Evolutionary conservation across 1,139 yeast species (phyloP).

Genomic region (Taphrina communis): DNA sequence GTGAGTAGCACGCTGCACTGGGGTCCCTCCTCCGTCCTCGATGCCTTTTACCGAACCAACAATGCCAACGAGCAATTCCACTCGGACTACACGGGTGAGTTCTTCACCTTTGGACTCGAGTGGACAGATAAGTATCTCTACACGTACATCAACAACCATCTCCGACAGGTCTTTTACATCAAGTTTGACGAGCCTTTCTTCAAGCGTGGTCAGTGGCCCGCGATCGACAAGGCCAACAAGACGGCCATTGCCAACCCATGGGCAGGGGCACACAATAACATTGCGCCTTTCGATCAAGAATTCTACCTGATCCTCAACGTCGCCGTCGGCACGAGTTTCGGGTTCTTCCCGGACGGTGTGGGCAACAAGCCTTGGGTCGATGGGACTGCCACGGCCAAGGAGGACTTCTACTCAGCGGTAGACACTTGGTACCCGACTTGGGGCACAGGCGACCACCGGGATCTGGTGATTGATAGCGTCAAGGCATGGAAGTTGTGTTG

Average conservation of each 20-base stretch:
- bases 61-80: constrained; percentile 25
- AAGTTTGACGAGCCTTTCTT: constrained; percentile 42
- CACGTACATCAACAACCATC: constrained; percentile 44
- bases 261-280: constrained; percentile 40
- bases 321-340: constrained; percentile 45
- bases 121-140: constrained; percentile 45
- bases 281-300: constrained; percentile 45
- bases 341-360: constrained; percentile 43
- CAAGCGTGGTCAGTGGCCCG: constrained; percentile 38
- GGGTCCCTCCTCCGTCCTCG: constrained; percentile 42
- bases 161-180: constrained; percentile 44
- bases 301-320: constrained; percentile 44
- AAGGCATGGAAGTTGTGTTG: constrained; percentile 28
- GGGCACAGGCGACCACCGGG: constrained; percentile 42
- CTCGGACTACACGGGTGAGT: constrained; percentile 37
- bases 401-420: constrained; percentile 37
- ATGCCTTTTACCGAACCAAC: constrained; percentile 41
- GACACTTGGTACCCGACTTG: constrained; percentile 43
- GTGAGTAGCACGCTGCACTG: constrained; percentile 44
- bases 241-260: constrained; percentile 43
- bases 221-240: constrained; percentile 42
- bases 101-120: constrained; percentile 44
- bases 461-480: constrained; percentile 44
- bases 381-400: constrained; percentile 29
- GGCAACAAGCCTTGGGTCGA: constrained; percentile 45